Percentiles rank a stretch among this genome's conserved stretches.
These are phyloP conservation scores for Mycena floridula DNA, from an alignment of 768 basidiomycete genomes.

Conservation along the genomic window DNA sequence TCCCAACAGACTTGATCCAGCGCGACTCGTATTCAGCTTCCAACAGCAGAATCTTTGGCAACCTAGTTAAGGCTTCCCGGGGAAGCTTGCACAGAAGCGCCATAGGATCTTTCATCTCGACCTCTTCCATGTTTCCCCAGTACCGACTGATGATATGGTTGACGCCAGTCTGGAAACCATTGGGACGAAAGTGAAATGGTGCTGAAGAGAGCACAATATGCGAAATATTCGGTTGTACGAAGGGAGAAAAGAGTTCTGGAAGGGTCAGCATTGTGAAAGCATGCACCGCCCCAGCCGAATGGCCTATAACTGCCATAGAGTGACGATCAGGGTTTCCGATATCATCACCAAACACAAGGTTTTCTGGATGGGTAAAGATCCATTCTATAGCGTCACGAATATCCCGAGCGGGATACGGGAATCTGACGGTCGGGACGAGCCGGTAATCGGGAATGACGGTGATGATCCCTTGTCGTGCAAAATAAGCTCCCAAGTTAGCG, in stretches of 20 bases:
- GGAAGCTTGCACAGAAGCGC: conserved; percentile 33
- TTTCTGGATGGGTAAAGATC: conserved; percentile 32
- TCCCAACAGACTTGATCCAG: conserved; percentile 29
- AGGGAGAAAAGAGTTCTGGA: conserved; percentile 26
- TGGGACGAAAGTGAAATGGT: conserved; percentile 24
- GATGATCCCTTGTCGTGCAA: conserved; percentile 51
- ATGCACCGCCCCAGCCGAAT: conserved; percentile 58
- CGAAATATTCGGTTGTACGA: conserved; percentile 29
- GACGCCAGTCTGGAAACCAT: conserved; percentile 18
- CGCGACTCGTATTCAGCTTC: conserved; percentile 50
- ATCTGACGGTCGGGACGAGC: conserved; percentile 50
- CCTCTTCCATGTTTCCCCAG: conserved; percentile 31
- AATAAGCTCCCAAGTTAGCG: conserved; percentile 55
- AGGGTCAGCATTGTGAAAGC: conserved; percentile 37
- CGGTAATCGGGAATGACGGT: conserved; percentile 66
- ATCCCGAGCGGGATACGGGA: conserved; percentile 50
- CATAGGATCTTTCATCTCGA: conserved; percentile 31
- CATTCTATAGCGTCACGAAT: conserved; percentile 55
- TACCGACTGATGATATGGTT: conserved; percentile 26
- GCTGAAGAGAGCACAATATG: conserved; percentile 46
- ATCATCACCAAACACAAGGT: conserved; percentile 20
- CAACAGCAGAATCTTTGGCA: conserved; percentile 39
- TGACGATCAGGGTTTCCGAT: conserved; percentile 32
- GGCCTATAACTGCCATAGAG: conserved; percentile 44
- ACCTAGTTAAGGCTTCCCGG: conserved; percentile 22